Evolutionary conservation across 257 asterid species (phyloP), one percentile per base, ranked within the genome.

Genomic region (Rehmannia glutinosa): DNA sequence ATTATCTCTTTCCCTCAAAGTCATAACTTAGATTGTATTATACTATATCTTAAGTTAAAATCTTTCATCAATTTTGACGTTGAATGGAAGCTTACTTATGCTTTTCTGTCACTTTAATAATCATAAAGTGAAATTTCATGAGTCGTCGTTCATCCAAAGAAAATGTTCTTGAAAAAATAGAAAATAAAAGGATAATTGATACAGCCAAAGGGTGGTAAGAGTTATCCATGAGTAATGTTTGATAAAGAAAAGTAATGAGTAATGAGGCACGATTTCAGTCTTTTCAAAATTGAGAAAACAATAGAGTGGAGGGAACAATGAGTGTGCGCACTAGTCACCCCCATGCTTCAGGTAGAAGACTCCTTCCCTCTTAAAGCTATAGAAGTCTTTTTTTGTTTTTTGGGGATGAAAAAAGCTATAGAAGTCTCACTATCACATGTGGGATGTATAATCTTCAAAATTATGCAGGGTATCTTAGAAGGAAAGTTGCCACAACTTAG

Each of bases 391-490:
- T 32, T 32, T 32, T 32, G 38, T 8, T 32, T 3, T 32, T 30
- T 6, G n/a, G n/a, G n/a, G n/a, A n/a, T n/a, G n/a, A n/a, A n/a
- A n/a, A n/a, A 13, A 43, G 19, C 57, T 17, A 66, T 24, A n/a
- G n/a, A 41, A 36, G 16, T 19, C 28, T 53, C 32, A 57, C 54
- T 24, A 41, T 16, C 28, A 74, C 78, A 73, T 61, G 76, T 68
- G 73, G 77, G 71, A 27, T 63, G 53, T 47, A 63, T 45, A 50
- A 65, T 72, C 58, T 46, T 35, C 32, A 52, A 25, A 52, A 43
- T 50, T 57, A 20, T 51, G 79, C 74, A 42, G 82, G 64, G 84
- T 89, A 73, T 68, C 86, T 78, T 90, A 58, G 80, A 87, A 87
- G 91, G 73, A 63, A 87, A 83, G 93, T 63, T 4, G 70, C 64